Evolutionary conservation across 2,329 filamentous ascomycete species (phyloP).

Genomic region (Fusarium burgessii): DNA sequence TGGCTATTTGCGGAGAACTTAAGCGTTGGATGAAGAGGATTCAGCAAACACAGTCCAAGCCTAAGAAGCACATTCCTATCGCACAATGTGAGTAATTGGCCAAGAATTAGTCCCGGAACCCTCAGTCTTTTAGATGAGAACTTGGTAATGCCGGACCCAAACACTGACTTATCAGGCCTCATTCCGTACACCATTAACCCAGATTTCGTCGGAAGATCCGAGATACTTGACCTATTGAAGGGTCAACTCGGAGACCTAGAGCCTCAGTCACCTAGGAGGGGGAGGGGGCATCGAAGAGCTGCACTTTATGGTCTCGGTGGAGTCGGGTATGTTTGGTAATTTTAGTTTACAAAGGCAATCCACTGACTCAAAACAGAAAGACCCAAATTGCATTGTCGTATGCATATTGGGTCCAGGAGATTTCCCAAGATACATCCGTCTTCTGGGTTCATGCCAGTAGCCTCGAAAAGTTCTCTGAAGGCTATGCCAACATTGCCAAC

Average conservation of each 20-base stretch:
- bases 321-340: conserved; percentile 20
- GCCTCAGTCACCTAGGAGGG: fast-evolving
- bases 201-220: conserved; percentile 24
- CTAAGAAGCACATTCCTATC: background rate
- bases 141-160: background rate
- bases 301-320: conserved; percentile 33
- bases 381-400: conserved; percentile 36
- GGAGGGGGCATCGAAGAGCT: background rate
- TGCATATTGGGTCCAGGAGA: conserved; percentile 20
- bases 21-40: conserved; percentile 28
- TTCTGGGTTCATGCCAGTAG: conserved; percentile 53
- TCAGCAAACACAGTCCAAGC: fast-evolving
- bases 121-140: background rate
- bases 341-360: fast-evolving
- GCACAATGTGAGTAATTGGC: background rate
- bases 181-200: conserved; percentile 30
- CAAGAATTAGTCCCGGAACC: too few species aligned
- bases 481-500: conserved; percentile 50
- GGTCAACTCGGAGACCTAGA: background rate
- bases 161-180: background rate
- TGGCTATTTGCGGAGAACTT: conserved; percentile 9
- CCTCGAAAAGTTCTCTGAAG: conserved; percentile 48
- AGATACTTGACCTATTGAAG: conserved; percentile 12
- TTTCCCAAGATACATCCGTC: conserved; percentile 33
- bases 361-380: conserved; percentile 15